Conservation (phyloP, 2,329 filamentous ascomycete species). For the Cryoendolithus antarcticus region DNA sequence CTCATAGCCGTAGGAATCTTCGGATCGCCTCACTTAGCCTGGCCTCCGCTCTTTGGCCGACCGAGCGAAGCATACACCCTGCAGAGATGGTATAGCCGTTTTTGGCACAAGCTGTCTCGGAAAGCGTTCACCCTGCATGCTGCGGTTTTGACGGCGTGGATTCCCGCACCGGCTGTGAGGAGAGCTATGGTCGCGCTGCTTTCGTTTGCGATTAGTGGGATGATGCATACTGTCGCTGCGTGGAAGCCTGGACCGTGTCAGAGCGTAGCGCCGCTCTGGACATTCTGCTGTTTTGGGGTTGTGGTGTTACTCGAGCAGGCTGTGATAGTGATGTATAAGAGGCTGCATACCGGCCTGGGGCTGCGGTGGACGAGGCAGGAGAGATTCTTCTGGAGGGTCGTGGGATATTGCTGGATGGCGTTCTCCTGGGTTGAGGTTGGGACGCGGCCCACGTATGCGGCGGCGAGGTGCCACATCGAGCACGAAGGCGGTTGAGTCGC, state of each 20-base stretch:
- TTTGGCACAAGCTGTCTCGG: slow-evolving; percentile 5
- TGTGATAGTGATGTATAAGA: neutral
- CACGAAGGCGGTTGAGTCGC: too few relatives aligned
- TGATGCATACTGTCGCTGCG: slow-evolving; percentile 3
- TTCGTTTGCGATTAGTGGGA: slow-evolving; percentile 3
- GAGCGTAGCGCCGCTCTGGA: neutral
- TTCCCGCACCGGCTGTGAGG: neutral
- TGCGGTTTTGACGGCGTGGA: neutral
- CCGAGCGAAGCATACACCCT: slow-evolving; percentile 2
- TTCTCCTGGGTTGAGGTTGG: neutral
- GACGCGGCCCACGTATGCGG: too few relatives aligned
- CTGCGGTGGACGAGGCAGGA: slow-evolving; percentile 2
- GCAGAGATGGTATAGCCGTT: slow-evolving; percentile 4
- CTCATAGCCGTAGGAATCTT: slow-evolving; percentile 3
- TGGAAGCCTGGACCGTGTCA: slow-evolving; percentile 1
- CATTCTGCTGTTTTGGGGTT: neutral
- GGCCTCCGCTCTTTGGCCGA: slow-evolving; percentile 2
- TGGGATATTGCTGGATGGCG: slow-evolving; percentile 2
- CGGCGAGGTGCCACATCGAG: too few relatives aligned
- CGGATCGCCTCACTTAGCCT: slow-evolving; percentile 1
- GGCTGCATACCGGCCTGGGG: neutral
- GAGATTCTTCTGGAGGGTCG: slow-evolving; percentile 1
- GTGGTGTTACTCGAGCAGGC: slow-evolving; percentile 3
- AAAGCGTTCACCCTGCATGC: slow-evolving; percentile 5
- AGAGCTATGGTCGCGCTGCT: slow-evolving; percentile 1